A percentile compares a stretch with the other conserved stretches of the same genome.
Evolutionary conservation across 2,329 filamentous ascomycete species (phyloP).

Genomic region (Nemania bipapillata): DNA sequence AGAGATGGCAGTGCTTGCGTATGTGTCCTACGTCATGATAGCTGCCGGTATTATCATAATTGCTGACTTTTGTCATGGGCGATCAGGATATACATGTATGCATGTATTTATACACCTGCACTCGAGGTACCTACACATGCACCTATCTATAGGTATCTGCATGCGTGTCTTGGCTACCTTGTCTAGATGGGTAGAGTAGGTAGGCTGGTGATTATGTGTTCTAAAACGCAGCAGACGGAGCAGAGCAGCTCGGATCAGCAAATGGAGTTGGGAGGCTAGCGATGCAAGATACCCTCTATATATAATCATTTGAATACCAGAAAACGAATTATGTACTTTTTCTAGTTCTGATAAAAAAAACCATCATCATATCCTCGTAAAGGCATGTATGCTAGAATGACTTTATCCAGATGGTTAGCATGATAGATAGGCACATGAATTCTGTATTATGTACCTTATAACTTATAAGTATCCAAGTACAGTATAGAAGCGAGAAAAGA

Average conservation of each 20-base stretch:
- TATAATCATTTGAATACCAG: neutral
- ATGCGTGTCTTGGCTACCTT: neutral
- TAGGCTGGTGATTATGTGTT: neutral
- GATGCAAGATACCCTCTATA: slow-evolving; percentile 4
- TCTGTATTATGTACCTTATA: too few species aligned
- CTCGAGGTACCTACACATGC: too few species aligned
- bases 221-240: neutral
- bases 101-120: too few species aligned
- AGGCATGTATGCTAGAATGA: too few species aligned
- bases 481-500: too few species aligned
- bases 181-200: too few species aligned
- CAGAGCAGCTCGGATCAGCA: neutral
- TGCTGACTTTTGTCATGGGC: neutral
- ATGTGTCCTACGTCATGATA: neutral
- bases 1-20: neutral
- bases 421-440: too few species aligned
- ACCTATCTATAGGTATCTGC: neutral
- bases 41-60: neutral
- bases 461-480: too few species aligned
- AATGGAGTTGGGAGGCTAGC: neutral
- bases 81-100: neutral
- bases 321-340: neutral
- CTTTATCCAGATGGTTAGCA: too few species aligned
- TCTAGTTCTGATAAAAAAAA: too few species aligned
- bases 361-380: too few species aligned